These are phyloP conservation scores for Globisporangium yorkense DNA, from an alignment of 352 stramenopile genomes.

Conservation along the genomic window DNA sequence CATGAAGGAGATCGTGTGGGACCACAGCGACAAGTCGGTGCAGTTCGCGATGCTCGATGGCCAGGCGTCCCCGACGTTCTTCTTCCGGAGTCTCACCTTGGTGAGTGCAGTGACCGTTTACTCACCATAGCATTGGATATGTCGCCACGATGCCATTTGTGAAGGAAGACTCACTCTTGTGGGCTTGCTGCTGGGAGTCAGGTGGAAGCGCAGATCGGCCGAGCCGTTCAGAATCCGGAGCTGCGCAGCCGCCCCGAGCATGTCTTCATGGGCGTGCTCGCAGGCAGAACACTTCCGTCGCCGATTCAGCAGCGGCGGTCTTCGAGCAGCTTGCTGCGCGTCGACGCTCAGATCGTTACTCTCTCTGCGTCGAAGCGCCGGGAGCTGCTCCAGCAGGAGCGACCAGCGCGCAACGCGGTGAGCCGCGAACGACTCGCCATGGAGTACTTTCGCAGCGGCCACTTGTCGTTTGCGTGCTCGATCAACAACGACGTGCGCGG, in stretches of 20 bases:
- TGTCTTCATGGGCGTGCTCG: conserved; percentile 60
- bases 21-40: conserved; percentile 56
- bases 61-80: conserved; percentile 24
- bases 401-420: conserved; percentile 34
- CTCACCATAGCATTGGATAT: not conserved
- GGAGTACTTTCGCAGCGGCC: conserved; percentile 45
- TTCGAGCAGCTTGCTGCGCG: conserved; percentile 11
- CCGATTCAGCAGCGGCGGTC: conserved; percentile 59
- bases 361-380: conserved; percentile 32
- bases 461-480: conserved; percentile 51
- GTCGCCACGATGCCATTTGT: no score
- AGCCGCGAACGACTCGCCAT: conserved; percentile 42
- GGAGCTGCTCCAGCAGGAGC: conserved; percentile 49
- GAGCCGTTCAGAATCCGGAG: conserved; percentile 20
- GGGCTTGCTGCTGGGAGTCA: not conserved
- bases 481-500: conserved; percentile 49
- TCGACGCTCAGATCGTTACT: conserved; percentile 5
- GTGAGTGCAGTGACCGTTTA: conserved; percentile 2
- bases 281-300: conserved; percentile 49
- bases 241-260: conserved; percentile 32
- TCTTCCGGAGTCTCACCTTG: conserved; percentile 35
- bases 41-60: conserved; percentile 35
- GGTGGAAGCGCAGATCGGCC: conserved; percentile 39
- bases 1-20: conserved; percentile 65
- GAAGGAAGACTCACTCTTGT: not conserved